A percentile compares a stretch with the other conserved stretches of the same genome.
Conservation (phyloP, 139 green algal species). For the Zygnema circumcarinatum region DNA sequence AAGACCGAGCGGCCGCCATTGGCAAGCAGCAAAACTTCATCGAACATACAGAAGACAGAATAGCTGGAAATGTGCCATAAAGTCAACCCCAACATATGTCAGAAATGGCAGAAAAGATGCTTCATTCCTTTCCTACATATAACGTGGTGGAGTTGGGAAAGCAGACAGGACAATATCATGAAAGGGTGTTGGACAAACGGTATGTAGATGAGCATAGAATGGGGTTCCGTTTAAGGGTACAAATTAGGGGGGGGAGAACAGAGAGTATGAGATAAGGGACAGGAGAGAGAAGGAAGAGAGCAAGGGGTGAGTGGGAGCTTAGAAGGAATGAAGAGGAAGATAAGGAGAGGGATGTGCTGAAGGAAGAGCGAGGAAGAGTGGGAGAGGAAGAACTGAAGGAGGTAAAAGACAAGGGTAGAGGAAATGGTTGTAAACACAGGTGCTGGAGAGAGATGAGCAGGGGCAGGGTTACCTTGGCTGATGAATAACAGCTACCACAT, state of each 20-base stretch:
- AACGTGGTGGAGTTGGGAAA: no score
- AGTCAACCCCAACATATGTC: no score
- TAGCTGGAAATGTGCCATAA: slow-evolving; percentile 4
- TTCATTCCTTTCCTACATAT: no score
- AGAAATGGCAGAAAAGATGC: no score
- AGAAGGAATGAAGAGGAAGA: background rate
- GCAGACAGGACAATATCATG: no score
- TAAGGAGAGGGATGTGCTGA: background rate
- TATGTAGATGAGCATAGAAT: no score
- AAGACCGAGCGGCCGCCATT: slow-evolving; percentile 9
- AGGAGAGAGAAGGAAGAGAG: background rate
- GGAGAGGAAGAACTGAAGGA: background rate
- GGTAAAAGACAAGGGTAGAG: background rate
- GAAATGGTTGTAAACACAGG: background rate
- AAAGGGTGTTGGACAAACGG: no score
- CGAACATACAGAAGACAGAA: slow-evolving; percentile 39
- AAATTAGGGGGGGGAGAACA: background rate
- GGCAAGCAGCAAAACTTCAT: slow-evolving; percentile 35
- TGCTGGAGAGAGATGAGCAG: background rate
- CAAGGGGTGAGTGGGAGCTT: background rate
- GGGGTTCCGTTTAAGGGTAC: no score
- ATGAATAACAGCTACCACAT: slow-evolving; percentile 33
- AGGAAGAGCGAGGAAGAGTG: background rate
- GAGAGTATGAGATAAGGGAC: background rate
- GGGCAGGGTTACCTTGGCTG: slow-evolving; percentile 25